Base-by-base conservation (phyloP, 192 early-diverging fungal species). In the Entophlyctis helioformis region DNA sequence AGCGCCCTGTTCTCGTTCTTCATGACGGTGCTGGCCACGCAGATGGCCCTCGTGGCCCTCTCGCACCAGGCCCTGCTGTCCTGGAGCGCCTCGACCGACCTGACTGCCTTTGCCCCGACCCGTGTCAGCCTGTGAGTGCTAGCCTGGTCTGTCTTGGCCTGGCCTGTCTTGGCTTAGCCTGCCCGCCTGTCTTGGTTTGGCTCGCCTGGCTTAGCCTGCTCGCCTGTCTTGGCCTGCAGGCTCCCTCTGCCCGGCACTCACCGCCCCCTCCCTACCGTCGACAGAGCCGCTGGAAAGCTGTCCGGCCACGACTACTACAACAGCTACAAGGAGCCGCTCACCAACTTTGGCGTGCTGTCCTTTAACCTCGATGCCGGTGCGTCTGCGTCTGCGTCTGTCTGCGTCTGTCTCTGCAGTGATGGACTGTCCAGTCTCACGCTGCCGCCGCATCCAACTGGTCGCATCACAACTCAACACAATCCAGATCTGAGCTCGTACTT, bases 401-500 rank as follows among this genome's bases (percentile, higher is more conserved):
- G 27, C 18, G 6, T 10, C 16, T 18, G 1, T 26, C 28, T 26
- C n/a, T 1, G 13, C 1, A 15, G 26, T 29, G 19, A 12, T 29
- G 42, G n/a, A 8, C 9, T 27, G 42, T 13, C 18, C 26, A 2
- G 3, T 38, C 6, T 5, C 16, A 31, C 11, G 29, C 6, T 31
- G 29, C 29, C 11, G 29, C 29, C n/a, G n/a, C 29, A 31, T 31
- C 6, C 6, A 8, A 11, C 29, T 31, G 29, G 6, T 11, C 6
- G 11, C 29, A 31, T 31, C 29, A 4, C 4, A 11, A 31, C 6
- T 31, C 29, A 11, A 4, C 4, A 8, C 29, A 31, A 11, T 31
- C 29, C 29, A 85, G 87, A 92, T 62, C 74, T 89, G 4, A 67
- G 76, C 18, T 67, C 71, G 10, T 59, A 85, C 21, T 92, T 87